Evolutionary conservation across 2,329 filamentous ascomycete genomes (phyloP).

Genomic region (Blastomyces parvus): DNA sequence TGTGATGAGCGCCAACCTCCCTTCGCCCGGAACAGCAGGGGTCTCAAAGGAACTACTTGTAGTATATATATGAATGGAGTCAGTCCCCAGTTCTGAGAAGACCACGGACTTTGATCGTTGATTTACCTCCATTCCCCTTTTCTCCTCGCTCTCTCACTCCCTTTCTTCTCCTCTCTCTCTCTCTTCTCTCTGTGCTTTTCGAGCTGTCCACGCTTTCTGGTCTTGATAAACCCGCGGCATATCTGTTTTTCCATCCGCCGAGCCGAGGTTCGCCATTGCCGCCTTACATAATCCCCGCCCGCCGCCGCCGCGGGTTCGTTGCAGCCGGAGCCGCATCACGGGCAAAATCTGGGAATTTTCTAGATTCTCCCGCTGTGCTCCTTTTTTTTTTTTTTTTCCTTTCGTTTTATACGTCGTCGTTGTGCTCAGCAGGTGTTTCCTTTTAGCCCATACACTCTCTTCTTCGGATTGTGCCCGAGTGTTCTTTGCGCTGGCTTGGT

Average conservation of each 20-base stretch:
- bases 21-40: background rate
- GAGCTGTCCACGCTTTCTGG: too few species aligned
- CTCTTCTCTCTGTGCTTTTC: background rate
- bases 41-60: background rate
- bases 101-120: background rate
- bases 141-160: background rate
- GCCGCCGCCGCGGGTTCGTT: background rate
- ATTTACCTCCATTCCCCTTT: background rate
- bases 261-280: background rate
- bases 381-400: conserved; percentile 5
- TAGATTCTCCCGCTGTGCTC: background rate
- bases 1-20: background rate
- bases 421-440: background rate
- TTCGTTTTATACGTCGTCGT: background rate
- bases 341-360: background rate
- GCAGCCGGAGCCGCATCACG: background rate
- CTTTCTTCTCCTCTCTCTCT: background rate
- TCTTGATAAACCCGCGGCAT: background rate
- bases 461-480: background rate
- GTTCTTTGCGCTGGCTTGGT: background rate
- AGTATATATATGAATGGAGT: background rate
- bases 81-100: background rate
- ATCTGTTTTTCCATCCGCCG: background rate
- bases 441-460: background rate
- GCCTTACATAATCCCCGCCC: background rate